These are phyloP conservation scores for Colletotrichum tropicicola DNA, from an alignment of 2,329 filamentous ascomycete genomes.

Conservation along the genomic window DNA sequence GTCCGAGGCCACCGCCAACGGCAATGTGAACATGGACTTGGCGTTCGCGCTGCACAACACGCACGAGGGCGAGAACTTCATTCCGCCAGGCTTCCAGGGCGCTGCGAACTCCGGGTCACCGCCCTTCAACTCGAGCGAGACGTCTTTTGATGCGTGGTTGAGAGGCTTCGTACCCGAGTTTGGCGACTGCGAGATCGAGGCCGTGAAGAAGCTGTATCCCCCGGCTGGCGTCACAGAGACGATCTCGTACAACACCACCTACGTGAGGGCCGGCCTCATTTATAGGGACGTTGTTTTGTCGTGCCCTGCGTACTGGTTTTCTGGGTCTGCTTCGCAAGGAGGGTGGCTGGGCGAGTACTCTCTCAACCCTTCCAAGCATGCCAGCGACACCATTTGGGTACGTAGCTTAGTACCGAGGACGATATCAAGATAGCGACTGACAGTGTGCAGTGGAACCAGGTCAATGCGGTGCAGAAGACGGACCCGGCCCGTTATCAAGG, in stretches of 20 bases:
- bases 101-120: slow-evolving; percentile 39
- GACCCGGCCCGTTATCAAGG: slow-evolving; percentile 64
- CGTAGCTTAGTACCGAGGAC: slow-evolving; percentile 31
- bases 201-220: slow-evolving; percentile 57
- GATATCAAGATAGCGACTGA: slow-evolving; percentile 17
- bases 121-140: slow-evolving; percentile 58
- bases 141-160: slow-evolving; percentile 63
- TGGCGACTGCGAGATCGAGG: slow-evolving; percentile 44
- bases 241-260: slow-evolving; percentile 59
- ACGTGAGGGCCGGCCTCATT: slow-evolving; percentile 62
- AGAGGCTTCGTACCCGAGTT: slow-evolving; percentile 61
- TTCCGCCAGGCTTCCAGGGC: slow-evolving; percentile 57
- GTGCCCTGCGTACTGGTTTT: slow-evolving; percentile 68
- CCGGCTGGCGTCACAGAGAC: slow-evolving; percentile 55
- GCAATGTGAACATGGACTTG: slow-evolving; percentile 52
- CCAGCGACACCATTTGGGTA: slow-evolving; percentile 65
- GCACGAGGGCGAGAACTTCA: slow-evolving; percentile 70
- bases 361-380: slow-evolving; percentile 67
- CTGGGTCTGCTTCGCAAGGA: slow-evolving; percentile 49
- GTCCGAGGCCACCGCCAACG: slow-evolving; percentile 48
- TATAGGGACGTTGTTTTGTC: slow-evolving; percentile 67
- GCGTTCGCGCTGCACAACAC: slow-evolving; percentile 68
- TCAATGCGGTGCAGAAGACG: slow-evolving; percentile 60
- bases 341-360: slow-evolving; percentile 68
- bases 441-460: slow-evolving; percentile 59